Percentiles rank a stretch among this genome's conserved stretches.
Evolutionary conservation across 345 rosid species (phyloP).

Genomic region (Microthlaspi erraticum): DNA sequence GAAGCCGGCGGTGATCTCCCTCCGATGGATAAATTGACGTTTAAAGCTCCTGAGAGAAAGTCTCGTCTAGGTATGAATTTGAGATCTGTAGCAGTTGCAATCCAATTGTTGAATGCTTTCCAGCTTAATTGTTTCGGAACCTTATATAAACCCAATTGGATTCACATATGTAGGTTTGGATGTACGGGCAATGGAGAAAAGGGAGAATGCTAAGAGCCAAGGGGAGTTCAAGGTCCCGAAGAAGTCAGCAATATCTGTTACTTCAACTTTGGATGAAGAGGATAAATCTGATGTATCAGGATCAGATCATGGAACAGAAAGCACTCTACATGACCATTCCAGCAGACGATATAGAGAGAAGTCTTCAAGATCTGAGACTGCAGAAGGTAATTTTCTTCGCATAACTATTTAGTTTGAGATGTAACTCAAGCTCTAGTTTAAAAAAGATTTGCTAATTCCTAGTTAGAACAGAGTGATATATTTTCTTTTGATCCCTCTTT

Average conservation of each 20-base stretch:
- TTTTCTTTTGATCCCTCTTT: background rate
- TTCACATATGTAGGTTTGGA: conserved; percentile 45
- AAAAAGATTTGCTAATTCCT: background rate
- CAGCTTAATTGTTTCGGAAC: conserved; percentile 12
- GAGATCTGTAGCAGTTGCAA: background rate
- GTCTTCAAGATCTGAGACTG: conserved; percentile 41
- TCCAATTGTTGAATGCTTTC: background rate
- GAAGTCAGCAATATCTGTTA: conserved; percentile 51
- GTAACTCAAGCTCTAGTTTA: conserved; percentile 1
- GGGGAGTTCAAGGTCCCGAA: conserved; percentile 70
- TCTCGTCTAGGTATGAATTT: conserved; percentile 51
- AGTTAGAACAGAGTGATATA: background rate
- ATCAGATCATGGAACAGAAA: conserved; percentile 43
- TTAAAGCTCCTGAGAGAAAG: conserved; percentile 62
- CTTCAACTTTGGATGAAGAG: conserved; percentile 63
- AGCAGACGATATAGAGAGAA: conserved; percentile 61
- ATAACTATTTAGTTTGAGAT: conserved; percentile 13
- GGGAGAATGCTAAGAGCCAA: conserved; percentile 44
- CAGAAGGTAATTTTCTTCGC: conserved; percentile 45
- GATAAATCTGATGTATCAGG: conserved; percentile 48
- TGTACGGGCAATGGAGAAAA: conserved; percentile 56
- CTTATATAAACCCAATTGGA: background rate
- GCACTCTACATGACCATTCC: conserved; percentile 45
- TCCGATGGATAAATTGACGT: conserved; percentile 53
- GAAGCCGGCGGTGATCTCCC: conserved; percentile 47